Conservation (phyloP, 805 yeast species). For the Suhomyces faveliae region DNA sequence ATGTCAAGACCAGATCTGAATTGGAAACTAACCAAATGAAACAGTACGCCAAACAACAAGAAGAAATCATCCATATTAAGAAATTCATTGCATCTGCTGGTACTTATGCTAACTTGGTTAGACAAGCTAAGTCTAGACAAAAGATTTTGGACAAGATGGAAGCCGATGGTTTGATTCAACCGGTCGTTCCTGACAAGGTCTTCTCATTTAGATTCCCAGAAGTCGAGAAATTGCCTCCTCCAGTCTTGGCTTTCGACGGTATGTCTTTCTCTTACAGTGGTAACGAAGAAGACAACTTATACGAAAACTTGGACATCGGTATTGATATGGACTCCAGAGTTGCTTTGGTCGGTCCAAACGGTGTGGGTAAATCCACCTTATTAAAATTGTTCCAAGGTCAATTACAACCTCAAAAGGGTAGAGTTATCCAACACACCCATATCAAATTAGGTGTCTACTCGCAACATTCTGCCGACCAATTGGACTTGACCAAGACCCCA, state of each 20-base stretch:
- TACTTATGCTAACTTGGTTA: slow-evolving; percentile 97
- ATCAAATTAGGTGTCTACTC: slow-evolving; percentile 98
- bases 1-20: slow-evolving; percentile 91
- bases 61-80: slow-evolving; percentile 96
- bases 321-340: slow-evolving; percentile 99
- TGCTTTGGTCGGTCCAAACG: slow-evolving; percentile 97
- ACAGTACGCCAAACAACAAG: slow-evolving; percentile 96
- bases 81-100: slow-evolving; percentile 99
- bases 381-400: slow-evolving; percentile 96
- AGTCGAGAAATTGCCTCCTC: slow-evolving; percentile 97
- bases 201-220: slow-evolving; percentile 93
- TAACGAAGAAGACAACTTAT: slow-evolving; percentile 78
- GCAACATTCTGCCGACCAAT: slow-evolving; percentile 98
- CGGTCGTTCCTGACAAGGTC: slow-evolving; percentile 90
- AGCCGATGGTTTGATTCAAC: slow-evolving; percentile 94
- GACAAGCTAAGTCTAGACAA: slow-evolving; percentile 98
- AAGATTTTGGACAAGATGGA: slow-evolving; percentile 99
- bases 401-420: slow-evolving; percentile 84
- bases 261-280: slow-evolving; percentile 91
- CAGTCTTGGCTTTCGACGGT: slow-evolving; percentile 94
- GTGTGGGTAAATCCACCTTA: slow-evolving; percentile 97
- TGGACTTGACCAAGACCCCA: slow-evolving; percentile 92
- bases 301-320: slow-evolving; percentile 92
- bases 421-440: slow-evolving; percentile 96
- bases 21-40: slow-evolving; percentile 97